A percentile compares a stretch with the other conserved stretches of the same genome.
Evolutionary conservation across 108 stramenopile genomes (phyloP).

Genomic region (Fragilaria crotonensis): DNA sequence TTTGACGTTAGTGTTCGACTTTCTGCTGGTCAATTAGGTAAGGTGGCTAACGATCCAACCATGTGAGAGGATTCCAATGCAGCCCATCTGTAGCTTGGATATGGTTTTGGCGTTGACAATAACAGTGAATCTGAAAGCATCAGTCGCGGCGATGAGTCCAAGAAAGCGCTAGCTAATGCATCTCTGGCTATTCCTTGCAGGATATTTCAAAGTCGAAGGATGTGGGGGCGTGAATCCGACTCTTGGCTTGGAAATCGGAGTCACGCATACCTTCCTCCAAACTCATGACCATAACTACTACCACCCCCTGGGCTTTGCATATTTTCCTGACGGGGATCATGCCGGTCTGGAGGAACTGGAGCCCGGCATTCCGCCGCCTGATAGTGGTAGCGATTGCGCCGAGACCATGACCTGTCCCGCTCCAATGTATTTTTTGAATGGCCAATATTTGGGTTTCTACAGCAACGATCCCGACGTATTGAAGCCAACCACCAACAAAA

Average conservation of each 20-base stretch:
- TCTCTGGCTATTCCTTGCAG: no score
- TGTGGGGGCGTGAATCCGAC: no score
- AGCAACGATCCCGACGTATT: constrained; percentile 32
- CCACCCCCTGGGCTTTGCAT: constrained; percentile 88
- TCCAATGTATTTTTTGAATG: constrained; percentile 75
- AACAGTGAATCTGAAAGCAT: no score
- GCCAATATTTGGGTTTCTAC: constrained; percentile 43
- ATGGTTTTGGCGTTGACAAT: no score
- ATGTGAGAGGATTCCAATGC: not conserved
- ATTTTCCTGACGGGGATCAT: constrained; percentile 84
- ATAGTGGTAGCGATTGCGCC: constrained; percentile 25
- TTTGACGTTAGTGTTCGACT: not conserved
- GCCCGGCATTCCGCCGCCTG: constrained; percentile 40
- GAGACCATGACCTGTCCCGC: constrained; percentile 49
- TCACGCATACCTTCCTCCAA: no score
- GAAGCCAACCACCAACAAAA: no score
- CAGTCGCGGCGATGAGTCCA: no score
- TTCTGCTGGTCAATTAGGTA: not conserved
- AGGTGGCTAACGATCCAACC: not conserved
- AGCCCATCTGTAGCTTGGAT: not conserved
- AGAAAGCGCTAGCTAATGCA: no score
- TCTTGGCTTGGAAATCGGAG: no score
- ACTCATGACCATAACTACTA: no score
- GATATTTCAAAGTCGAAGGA: no score
- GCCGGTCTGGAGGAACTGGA: constrained; percentile 76